Conservation (phyloP, 768 basidiomycete genomes). For the Leccinum rimulosum region DNA sequence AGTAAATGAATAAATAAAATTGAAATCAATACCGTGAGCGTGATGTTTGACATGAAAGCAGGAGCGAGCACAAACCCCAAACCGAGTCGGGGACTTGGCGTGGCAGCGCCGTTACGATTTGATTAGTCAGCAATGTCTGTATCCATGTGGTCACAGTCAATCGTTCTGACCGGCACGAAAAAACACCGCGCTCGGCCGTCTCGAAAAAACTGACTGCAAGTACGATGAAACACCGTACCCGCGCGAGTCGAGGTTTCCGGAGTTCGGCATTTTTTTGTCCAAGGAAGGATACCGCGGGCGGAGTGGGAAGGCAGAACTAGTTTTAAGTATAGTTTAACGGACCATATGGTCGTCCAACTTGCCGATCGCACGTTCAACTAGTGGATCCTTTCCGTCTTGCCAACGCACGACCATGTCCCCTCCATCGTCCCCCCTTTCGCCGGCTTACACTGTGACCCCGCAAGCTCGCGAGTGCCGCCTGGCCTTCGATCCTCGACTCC, state of each 20-base stretch:
- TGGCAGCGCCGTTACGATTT: background rate
- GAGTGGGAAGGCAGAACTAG: conserved; percentile 30
- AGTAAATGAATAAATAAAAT: no score
- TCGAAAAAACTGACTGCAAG: background rate
- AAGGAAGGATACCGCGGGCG: conserved; percentile 16
- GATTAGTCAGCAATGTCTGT: conserved; percentile 15
- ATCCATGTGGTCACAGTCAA: conserved; percentile 5
- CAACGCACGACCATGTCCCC: conserved; percentile 45
- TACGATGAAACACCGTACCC: background rate
- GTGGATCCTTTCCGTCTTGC: conserved; percentile 12
- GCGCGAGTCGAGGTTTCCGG: background rate
- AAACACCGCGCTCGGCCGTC: background rate
- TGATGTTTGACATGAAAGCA: no score
- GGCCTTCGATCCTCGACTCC: conserved; percentile 41
- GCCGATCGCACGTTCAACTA: conserved; percentile 22
- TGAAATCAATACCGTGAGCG: no score
- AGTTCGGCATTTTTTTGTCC: background rate
- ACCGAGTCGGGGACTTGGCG: no score
- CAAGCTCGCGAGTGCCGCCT: conserved; percentile 52
- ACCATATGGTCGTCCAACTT: conserved; percentile 28
- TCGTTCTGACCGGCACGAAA: conserved; percentile 1
- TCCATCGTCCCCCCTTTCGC: conserved; percentile 37
- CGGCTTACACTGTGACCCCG: conserved; percentile 56
- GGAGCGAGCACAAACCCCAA: no score
- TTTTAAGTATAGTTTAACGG: conserved; percentile 32